Percentiles rank a stretch among this genome's conserved stretches.
These are phyloP conservation scores for Achaetomium macrosporum DNA, from an alignment of 2,329 filamentous ascomycete genomes.

Conservation along the genomic window DNA sequence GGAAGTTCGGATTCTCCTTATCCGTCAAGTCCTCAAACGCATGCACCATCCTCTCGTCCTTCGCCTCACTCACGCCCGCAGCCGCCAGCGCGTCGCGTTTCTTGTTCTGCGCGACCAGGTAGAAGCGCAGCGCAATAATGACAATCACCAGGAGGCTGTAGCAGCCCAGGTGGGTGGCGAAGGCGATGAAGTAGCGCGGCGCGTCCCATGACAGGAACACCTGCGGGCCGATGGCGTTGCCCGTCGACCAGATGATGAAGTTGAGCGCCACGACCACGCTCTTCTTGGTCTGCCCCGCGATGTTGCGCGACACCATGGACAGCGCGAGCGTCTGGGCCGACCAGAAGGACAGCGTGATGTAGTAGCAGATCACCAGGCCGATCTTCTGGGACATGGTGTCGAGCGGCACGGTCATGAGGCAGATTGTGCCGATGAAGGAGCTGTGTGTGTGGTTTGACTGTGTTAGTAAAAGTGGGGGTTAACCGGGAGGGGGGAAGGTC, in stretches of 20 bases:
- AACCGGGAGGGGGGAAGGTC: neutral
- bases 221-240: conserved; percentile 63
- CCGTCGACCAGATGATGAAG: conserved; percentile 63
- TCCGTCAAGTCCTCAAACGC: conserved; percentile 61
- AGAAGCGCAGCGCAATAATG: conserved; percentile 52
- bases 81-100: conserved; percentile 46
- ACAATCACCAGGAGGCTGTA: conserved; percentile 55
- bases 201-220: conserved; percentile 56
- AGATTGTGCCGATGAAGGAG: conserved; percentile 64
- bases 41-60: conserved; percentile 39
- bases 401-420: conserved; percentile 63
- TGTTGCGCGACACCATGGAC: conserved; percentile 62
- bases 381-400: conserved; percentile 52
- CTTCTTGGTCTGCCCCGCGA: conserved; percentile 71
- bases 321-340: conserved; percentile 62
- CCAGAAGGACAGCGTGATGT: conserved; percentile 74
- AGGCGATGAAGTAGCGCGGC: conserved; percentile 64
- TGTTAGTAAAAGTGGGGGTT: conserved; percentile 1
- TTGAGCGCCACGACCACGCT: conserved; percentile 61
- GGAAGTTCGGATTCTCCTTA: conserved; percentile 53
- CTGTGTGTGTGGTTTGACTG: conserved; percentile 31
- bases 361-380: conserved; percentile 67
- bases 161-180: conserved; percentile 63
- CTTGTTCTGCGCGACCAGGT: conserved; percentile 53
- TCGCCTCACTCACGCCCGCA: conserved; percentile 36